Evolutionary conservation across 2,329 filamentous ascomycete species (phyloP).

Genomic region (Ceratocystis cacaofunesta): DNA sequence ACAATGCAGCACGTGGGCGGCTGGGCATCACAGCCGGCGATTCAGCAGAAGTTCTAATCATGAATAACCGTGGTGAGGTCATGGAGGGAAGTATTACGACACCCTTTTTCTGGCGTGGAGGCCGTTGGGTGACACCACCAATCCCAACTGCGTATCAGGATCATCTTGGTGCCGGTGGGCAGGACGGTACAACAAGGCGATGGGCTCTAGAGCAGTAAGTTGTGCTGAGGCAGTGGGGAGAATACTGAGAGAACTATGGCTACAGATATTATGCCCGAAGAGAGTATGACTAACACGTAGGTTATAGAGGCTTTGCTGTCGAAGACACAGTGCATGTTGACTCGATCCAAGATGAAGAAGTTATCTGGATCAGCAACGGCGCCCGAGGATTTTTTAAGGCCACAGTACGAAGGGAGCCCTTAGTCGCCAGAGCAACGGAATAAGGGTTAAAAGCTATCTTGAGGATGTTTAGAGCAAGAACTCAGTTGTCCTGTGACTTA

Average conservation of each 20-base stretch:
- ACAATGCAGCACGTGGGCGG: conserved; percentile 53
- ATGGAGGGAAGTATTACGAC: conserved; percentile 81
- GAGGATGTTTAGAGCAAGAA: too few relatives aligned
- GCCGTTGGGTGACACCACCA: conserved; percentile 66
- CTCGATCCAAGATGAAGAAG: conserved; percentile 55
- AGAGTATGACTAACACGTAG: neutral
- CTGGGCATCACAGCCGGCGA: conserved; percentile 34
- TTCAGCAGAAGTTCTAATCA: conserved; percentile 59
- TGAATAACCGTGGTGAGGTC: conserved; percentile 48
- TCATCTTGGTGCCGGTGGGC: conserved; percentile 50
- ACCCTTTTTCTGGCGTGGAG: conserved; percentile 61
- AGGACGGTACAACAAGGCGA: conserved; percentile 65
- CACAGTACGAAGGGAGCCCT: conserved; percentile 21
- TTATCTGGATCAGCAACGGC: conserved; percentile 80
- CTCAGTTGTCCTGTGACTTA: too few relatives aligned
- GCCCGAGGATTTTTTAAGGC: conserved; percentile 60
- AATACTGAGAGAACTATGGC: too few relatives aligned
- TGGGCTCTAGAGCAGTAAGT: conserved; percentile 61
- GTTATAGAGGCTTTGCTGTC: conserved; percentile 39
- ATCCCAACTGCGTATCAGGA: conserved; percentile 30
- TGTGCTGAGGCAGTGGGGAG: neutral
- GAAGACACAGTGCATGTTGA: conserved; percentile 47
- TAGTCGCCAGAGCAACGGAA: too few relatives aligned
- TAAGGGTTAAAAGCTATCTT: neutral
- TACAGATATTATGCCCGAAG: neutral